Percentiles rank a stretch among this genome's conserved stretches.
These are phyloP conservation scores for Elongisporangium prolatum DNA, from an alignment of 352 stramenopile genomes.

Conservation along the genomic window DNA sequence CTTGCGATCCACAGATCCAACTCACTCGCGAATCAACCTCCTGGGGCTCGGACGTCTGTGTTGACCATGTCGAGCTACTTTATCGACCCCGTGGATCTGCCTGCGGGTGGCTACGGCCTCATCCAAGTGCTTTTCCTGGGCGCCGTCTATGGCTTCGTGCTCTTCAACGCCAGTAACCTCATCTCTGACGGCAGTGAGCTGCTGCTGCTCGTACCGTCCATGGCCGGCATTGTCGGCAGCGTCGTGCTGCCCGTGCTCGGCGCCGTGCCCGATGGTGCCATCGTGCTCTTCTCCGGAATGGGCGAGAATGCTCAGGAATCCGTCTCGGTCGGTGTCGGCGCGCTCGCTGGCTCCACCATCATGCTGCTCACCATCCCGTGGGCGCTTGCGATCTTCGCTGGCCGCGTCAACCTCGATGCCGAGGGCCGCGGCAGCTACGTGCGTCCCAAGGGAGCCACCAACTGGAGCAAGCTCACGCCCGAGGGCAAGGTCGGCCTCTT, in stretches of 20 bases:
- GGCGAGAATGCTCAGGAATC: constrained; percentile 93
- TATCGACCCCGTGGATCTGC: constrained; percentile 86
- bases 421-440: constrained; percentile 84
- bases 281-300: constrained; percentile 97
- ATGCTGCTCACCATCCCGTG: constrained; percentile 99
- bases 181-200: constrained; percentile 98
- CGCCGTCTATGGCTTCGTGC: constrained; percentile 94
- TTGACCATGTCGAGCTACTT: constrained; percentile 48
- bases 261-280: constrained; percentile 95
- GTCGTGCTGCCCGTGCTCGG: constrained; percentile 96
- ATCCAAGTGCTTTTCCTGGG: constrained; percentile 94
- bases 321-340: constrained; percentile 95
- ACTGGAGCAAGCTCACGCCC: constrained; percentile 86
- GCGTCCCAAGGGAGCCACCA: constrained; percentile 67
- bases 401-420: constrained; percentile 93
- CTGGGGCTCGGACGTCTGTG: not conserved
- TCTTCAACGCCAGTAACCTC: constrained; percentile 96
- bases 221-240: constrained; percentile 95
- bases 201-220: constrained; percentile 93
- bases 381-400: constrained; percentile 90
- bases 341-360: constrained; percentile 97
- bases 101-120: constrained; percentile 71
- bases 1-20: not conserved
- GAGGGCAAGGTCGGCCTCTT: constrained; percentile 53
- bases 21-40: not conserved